phyloP scores from a whole-genome alignment of 1,139 yeast genomes.

The Candida albicans region DNA sequence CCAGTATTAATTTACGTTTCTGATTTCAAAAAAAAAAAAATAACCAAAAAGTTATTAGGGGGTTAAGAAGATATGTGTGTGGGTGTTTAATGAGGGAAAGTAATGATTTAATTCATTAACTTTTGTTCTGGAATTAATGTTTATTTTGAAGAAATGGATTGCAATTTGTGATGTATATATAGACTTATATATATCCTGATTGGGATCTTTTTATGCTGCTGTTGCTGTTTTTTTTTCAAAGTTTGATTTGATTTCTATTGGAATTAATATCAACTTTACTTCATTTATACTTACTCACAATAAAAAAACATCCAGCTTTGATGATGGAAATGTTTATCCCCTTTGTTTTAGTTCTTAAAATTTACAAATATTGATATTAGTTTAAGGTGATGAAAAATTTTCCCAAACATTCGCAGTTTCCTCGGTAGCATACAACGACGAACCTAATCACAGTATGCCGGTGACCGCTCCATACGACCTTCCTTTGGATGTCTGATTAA shows the following conservation, averaged over 20 bases:
- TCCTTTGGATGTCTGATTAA: constrained; percentile 67
- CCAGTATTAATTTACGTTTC: constrained; percentile 71
- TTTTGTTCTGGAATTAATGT: too few species aligned
- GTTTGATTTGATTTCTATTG: background rate
- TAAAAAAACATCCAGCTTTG: background rate
- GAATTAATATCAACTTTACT: background rate
- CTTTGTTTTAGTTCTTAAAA: background rate
- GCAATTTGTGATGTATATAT: too few species aligned
- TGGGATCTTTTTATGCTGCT: too few species aligned
- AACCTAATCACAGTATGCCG: constrained; percentile 77
- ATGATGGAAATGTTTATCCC: background rate
- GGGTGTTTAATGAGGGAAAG: background rate
- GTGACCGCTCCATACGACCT: constrained; percentile 72
- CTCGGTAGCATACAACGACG: constrained; percentile 80
- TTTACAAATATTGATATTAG: constrained; percentile 2
- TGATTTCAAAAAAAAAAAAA: constrained; percentile 35
- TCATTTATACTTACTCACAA: background rate
- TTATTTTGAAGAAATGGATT: too few species aligned
- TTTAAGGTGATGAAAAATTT: constrained; percentile 67
- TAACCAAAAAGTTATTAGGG: too few species aligned
- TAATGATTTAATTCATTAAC: background rate
- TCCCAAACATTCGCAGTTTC: constrained; percentile 89
- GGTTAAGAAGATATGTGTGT: background rate
- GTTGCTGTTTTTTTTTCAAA: too few species aligned
- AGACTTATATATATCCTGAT: too few species aligned